Evolutionary conservation across 345 rosid genomes (phyloP), one percentile per base, ranked within the genome.

Genomic region (Eutrema yunnanense): DNA sequence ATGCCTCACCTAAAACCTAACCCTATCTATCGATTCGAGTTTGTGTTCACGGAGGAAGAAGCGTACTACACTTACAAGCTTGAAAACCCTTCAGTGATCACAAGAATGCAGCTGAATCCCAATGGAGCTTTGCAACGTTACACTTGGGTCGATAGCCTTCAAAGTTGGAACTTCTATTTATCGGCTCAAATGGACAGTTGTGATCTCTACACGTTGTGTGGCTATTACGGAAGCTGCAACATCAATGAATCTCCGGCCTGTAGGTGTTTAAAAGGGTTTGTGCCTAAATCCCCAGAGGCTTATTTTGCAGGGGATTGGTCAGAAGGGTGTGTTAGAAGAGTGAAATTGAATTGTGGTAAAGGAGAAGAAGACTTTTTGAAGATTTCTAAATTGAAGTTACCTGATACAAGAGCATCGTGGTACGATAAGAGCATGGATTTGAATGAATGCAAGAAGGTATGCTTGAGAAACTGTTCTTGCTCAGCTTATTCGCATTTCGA

Each of bases 101-200:
- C 99, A 46, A 82, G 96, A 50, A 78, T 95, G 74, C 73, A 36
- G 6, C 77, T 95, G 14, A 84, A 48, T 56, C 46, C 86, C 0
- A 27, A 52, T 8, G 99, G 96, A 59, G 0, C 22, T 4, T 83
- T 86, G 13, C 84, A 84, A 34, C 78, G 91, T 66, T 81, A 59
- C 62, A 84, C 90, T 2, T 91, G 95, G 97, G 78, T 86, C 3
- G 83, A 81, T 4, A 83, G 78, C 14, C 78, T 16, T 1, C 62
- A 85, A 14, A 41, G 34, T 6, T 95, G 97, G 99, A 85, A 73
- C 67, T 11, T 70, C 13, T 95, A 88, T 55, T 86, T 97, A 90
- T 88, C 81, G 2, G 96, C 96, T 6, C 90, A 84, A 3, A 88
- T 86, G 65, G 98, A 92, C 64, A 97, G 92, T 69, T 94, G 98